Conservation (phyloP, 257 asterid genomes). For the Solanum rostratum region DNA sequence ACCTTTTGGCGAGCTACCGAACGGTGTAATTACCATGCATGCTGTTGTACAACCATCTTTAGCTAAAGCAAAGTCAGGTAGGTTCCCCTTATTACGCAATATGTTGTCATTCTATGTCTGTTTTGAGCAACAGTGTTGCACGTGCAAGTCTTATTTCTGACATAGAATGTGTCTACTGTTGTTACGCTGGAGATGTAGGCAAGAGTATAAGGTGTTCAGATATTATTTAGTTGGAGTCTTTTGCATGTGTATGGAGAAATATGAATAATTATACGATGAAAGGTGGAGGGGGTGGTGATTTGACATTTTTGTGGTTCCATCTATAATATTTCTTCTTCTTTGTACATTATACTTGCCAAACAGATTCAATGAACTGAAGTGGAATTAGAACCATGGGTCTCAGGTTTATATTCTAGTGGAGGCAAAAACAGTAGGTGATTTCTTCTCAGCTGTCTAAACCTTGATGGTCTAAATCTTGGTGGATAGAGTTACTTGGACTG, state of each 20-base stretch:
- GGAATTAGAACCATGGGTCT: not conserved
- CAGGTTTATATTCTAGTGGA: not conserved
- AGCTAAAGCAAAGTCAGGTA: slow-evolving; percentile 69
- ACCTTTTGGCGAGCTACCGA: slow-evolving; percentile 68
- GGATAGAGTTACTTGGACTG: too few species aligned
- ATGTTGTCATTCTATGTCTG: not conserved
- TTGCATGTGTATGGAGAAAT: not conserved
- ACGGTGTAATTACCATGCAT: slow-evolving; percentile 74
- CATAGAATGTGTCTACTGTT: not conserved
- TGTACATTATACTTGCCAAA: not conserved
- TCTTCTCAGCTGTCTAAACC: not conserved
- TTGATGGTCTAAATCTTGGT: too few species aligned
- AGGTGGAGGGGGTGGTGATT: not conserved
- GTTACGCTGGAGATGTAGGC: not conserved
- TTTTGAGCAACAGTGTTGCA: not conserved
- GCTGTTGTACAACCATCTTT: slow-evolving; percentile 86
- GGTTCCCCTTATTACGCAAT: not conserved
- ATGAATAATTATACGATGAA: not conserved
- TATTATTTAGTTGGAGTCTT: not conserved
- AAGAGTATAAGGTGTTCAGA: not conserved
- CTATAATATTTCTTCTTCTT: not conserved
- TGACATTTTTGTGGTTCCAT: not conserved
- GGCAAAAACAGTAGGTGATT: not conserved
- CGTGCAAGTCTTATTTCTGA: not conserved
- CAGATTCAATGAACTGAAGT: not conserved